Conservation (phyloP, 768 basidiomycete species). For the Trametes cingulata region DNA sequence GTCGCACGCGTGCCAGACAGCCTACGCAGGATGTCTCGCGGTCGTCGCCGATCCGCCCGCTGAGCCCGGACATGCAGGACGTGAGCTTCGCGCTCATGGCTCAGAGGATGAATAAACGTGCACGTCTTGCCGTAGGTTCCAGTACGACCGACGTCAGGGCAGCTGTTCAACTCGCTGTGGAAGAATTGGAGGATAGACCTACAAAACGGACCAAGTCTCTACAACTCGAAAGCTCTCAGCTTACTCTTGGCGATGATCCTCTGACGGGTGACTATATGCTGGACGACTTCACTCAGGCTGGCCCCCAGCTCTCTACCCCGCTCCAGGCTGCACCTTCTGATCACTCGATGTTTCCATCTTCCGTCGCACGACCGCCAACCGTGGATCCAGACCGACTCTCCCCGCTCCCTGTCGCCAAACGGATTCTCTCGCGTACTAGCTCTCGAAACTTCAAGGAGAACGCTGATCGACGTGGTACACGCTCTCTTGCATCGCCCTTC, state of each 20-base stretch:
- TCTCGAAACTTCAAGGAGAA: constrained; percentile 47
- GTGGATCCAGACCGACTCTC: constrained; percentile 39
- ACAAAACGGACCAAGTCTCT: constrained; percentile 37
- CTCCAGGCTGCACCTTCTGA: constrained; percentile 19
- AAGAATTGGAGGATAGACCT: constrained; percentile 25
- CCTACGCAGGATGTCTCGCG: constrained; percentile 1
- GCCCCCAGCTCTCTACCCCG: constrained; percentile 13
- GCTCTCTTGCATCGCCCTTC: constrained; percentile 46
- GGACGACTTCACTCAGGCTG: neutral
- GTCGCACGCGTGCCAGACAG: constrained; percentile 10
- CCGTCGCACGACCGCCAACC: constrained; percentile 19
- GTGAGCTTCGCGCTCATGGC: constrained; percentile 44
- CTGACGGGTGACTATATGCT: constrained; percentile 15
- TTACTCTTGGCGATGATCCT: neutral
- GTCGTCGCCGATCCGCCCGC: constrained; percentile 31
- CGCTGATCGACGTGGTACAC: constrained; percentile 16
- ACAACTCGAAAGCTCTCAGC: constrained; percentile 1
- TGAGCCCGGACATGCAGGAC: constrained; percentile 31
- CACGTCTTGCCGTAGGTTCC: constrained; percentile 35
- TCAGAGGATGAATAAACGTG: constrained; percentile 49
- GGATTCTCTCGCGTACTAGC: constrained; percentile 39
- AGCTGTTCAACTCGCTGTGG: neutral
- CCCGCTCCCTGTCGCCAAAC: constrained; percentile 41
- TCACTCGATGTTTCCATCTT: constrained; percentile 16
- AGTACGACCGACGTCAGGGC: neutral